Evolutionary conservation across 768 basidiomycete species (phyloP).

Genomic region (Leccinum ochraceum): DNA sequence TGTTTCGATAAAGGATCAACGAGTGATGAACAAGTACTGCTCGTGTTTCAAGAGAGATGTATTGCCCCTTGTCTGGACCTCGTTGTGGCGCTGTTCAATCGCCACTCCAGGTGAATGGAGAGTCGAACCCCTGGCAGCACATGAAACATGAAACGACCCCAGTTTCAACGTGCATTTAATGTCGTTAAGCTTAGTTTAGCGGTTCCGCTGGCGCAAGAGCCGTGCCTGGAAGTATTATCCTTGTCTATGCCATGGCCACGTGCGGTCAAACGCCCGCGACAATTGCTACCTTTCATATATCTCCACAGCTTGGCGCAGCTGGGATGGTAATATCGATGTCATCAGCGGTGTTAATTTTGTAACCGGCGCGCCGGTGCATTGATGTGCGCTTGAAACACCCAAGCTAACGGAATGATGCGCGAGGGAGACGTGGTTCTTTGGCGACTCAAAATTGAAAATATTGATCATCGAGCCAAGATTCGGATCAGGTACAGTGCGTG

Average conservation of each 20-base stretch:
- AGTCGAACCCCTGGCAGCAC: background rate
- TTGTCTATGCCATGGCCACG: background rate
- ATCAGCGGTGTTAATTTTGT: background rate
- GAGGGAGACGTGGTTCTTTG: background rate
- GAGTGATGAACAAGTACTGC: background rate
- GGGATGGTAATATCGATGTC: background rate
- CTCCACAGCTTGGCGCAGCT: background rate
- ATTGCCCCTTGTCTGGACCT: background rate
- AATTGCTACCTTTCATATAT: background rate
- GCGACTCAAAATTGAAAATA: background rate
- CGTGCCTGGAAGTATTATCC: background rate
- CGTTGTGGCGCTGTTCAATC: background rate
- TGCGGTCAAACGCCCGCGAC: background rate
- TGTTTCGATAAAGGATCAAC: background rate
- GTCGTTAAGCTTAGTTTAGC: background rate
- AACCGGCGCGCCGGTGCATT: background rate
- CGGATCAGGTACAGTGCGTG: no score
- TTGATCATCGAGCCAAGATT: background rate
- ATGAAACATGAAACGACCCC: background rate
- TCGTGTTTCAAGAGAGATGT: background rate
- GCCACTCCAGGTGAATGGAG: background rate
- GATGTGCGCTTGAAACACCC: background rate
- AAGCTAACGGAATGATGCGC: no score
- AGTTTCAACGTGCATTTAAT: background rate
- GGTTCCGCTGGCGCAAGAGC: background rate